phyloP scores from a whole-genome alignment of 2,329 filamentous ascomycete genomes.

The Neocucurbitaria cava region DNA sequence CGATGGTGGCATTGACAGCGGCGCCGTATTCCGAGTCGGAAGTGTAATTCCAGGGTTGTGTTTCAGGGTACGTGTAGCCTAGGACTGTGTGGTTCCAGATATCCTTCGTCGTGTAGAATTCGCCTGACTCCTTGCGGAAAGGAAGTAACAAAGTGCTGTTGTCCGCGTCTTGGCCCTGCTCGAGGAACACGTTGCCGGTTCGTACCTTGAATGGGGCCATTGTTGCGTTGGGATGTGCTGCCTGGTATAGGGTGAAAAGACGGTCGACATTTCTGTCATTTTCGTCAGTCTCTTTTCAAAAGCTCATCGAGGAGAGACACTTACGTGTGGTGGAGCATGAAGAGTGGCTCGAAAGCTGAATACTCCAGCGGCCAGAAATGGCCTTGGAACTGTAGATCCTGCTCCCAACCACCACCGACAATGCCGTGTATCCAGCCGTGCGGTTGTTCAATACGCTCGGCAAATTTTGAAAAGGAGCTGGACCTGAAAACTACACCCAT shows the following conservation, averaged over 20 bases:
- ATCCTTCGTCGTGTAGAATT: slow-evolving; percentile 42
- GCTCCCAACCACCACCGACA: slow-evolving; percentile 51
- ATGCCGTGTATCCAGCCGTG: slow-evolving; percentile 47
- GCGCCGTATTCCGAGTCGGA: slow-evolving; percentile 16
- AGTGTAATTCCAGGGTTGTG: slow-evolving; percentile 32
- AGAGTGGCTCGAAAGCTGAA: slow-evolving; percentile 78
- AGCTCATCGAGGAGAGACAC: slow-evolving; percentile 7
- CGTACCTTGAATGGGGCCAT: slow-evolving; percentile 56
- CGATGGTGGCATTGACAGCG: slow-evolving; percentile 21
- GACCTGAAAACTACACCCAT: slow-evolving; percentile 10
- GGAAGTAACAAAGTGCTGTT: slow-evolving; percentile 53
- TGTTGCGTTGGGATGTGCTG: slow-evolving; percentile 71
- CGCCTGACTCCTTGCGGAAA: slow-evolving; percentile 30
- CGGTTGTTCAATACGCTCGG: slow-evolving; percentile 25
- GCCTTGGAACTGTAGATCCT: slow-evolving; percentile 49
- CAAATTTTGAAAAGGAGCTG: slow-evolving; percentile 44
- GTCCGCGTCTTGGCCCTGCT: slow-evolving; percentile 51
- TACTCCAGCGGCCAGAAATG: slow-evolving; percentile 76
- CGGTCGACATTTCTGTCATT: slow-evolving; percentile 43
- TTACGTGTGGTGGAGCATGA: slow-evolving; percentile 50
- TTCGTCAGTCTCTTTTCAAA: neutral
- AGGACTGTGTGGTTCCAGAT: slow-evolving; percentile 31
- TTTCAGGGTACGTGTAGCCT: slow-evolving; percentile 46
- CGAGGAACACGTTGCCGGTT: slow-evolving; percentile 48
- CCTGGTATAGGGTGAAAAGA: slow-evolving; percentile 76